These are phyloP conservation scores for Selaginella tamariscina DNA, from an alignment of 75 land plant species.

Conservation along the genomic window DNA sequence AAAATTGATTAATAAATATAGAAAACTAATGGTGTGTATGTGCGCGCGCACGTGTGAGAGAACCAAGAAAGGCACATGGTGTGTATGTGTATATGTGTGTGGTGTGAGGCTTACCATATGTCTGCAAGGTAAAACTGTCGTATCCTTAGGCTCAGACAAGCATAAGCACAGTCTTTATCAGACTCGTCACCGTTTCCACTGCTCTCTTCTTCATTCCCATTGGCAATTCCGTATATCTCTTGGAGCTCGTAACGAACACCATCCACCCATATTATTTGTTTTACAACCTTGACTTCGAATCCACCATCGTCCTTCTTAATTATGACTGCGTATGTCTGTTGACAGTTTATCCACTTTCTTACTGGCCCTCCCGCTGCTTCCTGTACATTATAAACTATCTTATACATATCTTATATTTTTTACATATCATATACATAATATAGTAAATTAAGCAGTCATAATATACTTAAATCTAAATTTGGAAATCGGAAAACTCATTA, in stretches of 20 bases:
- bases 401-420: too few species aligned
- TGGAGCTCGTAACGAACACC: slow-evolving; percentile 8
- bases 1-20: neutral
- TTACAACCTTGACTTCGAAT: neutral
- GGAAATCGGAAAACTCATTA: too few species aligned
- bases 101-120: slow-evolving; percentile 8
- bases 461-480: too few species aligned
- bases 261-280: slow-evolving; percentile 10
- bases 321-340: neutral
- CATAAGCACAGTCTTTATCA: slow-evolving; percentile 1
- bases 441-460: too few species aligned
- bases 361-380: neutral
- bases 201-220: neutral
- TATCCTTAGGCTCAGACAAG: slow-evolving; percentile 9
- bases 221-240: slow-evolving; percentile 6
- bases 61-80: too few species aligned
- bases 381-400: neutral
- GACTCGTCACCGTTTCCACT: neutral
- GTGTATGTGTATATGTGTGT: too few species aligned
- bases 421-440: too few species aligned
- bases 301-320: neutral
- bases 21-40: neutral
- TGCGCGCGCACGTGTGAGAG: too few species aligned
- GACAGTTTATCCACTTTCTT: neutral
- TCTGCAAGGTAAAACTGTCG: slow-evolving; percentile 9